Evolutionary conservation across 768 basidiomycete genomes (phyloP), one percentile per base, ranked within the genome.

Genomic region (Glaciozyma antarctica): DNA sequence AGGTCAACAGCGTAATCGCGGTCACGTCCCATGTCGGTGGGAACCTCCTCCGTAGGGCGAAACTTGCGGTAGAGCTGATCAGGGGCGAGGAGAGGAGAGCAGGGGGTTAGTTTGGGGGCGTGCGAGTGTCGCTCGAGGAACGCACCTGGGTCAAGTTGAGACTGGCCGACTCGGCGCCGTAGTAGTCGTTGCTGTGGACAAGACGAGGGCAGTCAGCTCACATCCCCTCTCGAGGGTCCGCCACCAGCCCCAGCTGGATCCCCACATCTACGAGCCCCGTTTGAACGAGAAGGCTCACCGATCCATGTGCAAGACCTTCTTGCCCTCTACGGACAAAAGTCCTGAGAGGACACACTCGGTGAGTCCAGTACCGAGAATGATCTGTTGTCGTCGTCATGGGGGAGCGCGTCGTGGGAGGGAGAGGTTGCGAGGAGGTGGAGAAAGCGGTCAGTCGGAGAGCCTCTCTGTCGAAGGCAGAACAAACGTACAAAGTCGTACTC

Each of bases 221-320:
- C 47, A 21, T 48, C 19, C 16, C 21, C 12, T 8, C 47, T 21
- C 47, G 13, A 48, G 21, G 16, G 13, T 8, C 47, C 47, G 47
- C 47, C 21, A 21, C 19, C 47, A 24, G 2, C 7, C 21, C n/a
- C 21, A 12, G 47, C 3, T 24, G 47, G 5, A 24, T 21, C 47
- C 47, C 47, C 21, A 24, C 47, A 24, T 16, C 45, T 13, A 21
- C 47, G 47, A 24, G 21, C 47, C 45, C 48, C 2, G 30, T 9
- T 22, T 19, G 26, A 57, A 19, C 44, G 28, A 47, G 38, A 38
- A 32, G 15, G 58, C 71, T 57, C 47, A 71, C 74, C 90, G 82
- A 78, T 94, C 92, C 83, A 95, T 97, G 78, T 99, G 95, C 58
- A 99, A 85, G 74, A 99, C 95, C 80, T 98, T 99, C 84, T 98